These are phyloP conservation scores for Ochetophila trinervis DNA, from an alignment of 306 rosid genomes.

Conservation along the genomic window DNA sequence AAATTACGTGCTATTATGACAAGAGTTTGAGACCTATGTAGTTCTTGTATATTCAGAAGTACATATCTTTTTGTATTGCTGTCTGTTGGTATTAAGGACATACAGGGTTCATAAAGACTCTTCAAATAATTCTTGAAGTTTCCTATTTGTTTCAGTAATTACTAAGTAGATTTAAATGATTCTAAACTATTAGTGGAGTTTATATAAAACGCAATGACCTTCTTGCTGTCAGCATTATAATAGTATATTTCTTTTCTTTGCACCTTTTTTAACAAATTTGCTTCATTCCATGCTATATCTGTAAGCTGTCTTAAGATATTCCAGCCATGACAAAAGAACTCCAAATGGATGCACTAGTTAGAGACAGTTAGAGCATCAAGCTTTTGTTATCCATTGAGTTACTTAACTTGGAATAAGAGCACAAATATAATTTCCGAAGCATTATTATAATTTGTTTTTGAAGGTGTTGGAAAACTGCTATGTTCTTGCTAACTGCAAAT, in stretches of 20 bases:
- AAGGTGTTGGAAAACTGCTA: neutral
- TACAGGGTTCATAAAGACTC: neutral
- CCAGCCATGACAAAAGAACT: neutral
- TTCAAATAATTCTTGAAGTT: neutral
- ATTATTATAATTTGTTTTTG: too few relatives aligned
- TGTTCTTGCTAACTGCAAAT: neutral
- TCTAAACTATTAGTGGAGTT: neutral
- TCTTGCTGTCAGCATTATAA: neutral
- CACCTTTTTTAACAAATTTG: neutral
- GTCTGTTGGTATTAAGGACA: neutral
- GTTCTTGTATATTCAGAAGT: neutral
- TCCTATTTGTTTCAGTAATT: neutral
- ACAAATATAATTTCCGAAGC: neutral
- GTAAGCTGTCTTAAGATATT: neutral
- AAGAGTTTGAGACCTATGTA: neutral
- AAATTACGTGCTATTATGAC: neutral
- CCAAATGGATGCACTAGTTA: too few relatives aligned
- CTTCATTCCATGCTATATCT: neutral
- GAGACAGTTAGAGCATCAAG: too few relatives aligned
- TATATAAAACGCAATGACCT: neutral
- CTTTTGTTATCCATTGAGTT: too few relatives aligned
- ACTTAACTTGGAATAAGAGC: too few relatives aligned
- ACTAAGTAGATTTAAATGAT: neutral
- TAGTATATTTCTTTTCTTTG: neutral
- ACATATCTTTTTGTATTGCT: neutral